A percentile compares a stretch with the other conserved stretches of the same genome.
These are phyloP conservation scores for Candida ascalaphidarum DNA, from an alignment of 805 yeast species.

Conservation along the genomic window DNA sequence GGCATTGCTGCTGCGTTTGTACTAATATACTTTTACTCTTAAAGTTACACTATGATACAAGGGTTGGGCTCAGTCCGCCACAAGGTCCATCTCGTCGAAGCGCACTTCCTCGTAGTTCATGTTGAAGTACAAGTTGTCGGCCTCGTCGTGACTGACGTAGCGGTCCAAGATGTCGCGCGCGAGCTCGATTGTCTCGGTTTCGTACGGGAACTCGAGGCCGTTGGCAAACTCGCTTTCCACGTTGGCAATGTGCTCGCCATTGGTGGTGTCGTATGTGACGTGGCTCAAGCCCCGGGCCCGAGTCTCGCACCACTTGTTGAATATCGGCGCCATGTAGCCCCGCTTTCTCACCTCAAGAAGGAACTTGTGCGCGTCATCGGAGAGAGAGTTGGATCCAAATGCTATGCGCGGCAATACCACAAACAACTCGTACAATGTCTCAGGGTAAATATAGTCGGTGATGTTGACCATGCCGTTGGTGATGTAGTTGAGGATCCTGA, in stretches of 20 bases:
- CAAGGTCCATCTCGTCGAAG: slow-evolving; percentile 18
- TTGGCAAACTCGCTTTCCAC: slow-evolving; percentile 40
- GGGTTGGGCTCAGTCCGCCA: slow-evolving; percentile 3
- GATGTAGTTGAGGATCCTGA: slow-evolving; percentile 30
- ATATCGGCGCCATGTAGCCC: slow-evolving; percentile 20
- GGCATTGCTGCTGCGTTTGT: not conserved
- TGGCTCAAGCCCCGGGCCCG: slow-evolving; percentile 32
- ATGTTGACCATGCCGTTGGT: slow-evolving; percentile 23
- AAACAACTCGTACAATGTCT: slow-evolving; percentile 36
- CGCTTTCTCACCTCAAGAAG: slow-evolving; percentile 23
- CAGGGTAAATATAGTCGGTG: slow-evolving; percentile 28
- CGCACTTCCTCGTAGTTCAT: slow-evolving; percentile 38
- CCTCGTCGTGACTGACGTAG: slow-evolving; percentile 68
- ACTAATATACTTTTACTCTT: not conserved
- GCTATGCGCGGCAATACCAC: slow-evolving; percentile 47
- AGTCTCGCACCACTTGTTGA: slow-evolving; percentile 37
- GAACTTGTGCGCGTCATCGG: slow-evolving; percentile 27
- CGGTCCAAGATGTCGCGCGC: slow-evolving; percentile 64
- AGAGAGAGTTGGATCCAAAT: slow-evolving; percentile 37
- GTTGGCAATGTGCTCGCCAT: slow-evolving; percentile 16
- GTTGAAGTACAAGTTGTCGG: slow-evolving; percentile 62
- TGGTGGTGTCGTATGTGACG: slow-evolving; percentile 4
- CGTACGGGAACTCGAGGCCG: slow-evolving; percentile 57
- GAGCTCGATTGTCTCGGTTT: slow-evolving; percentile 53
- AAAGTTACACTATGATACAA: not conserved